Evolutionary conservation across 1,284 basidiomycete species (phyloP).

Genomic region (Microbotryomycetes sp.): DNA sequence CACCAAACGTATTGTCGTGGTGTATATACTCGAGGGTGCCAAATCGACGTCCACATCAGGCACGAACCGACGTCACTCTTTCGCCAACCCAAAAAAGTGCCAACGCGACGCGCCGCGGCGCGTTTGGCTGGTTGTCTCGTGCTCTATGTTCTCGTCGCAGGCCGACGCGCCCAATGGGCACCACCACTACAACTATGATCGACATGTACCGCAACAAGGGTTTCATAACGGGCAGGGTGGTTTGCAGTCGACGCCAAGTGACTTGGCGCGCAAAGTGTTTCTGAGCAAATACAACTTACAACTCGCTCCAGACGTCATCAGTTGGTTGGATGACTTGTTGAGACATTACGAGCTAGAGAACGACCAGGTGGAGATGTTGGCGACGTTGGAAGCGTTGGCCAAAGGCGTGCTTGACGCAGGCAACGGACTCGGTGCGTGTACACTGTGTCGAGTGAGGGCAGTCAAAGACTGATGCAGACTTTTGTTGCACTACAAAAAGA

Average conservation of each 20-base stretch:
- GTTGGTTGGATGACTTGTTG: conserved; percentile 20
- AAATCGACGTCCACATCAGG: too few species aligned
- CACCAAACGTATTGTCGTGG: too few species aligned
- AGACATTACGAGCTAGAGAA: conserved; percentile 8
- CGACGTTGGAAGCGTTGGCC: conserved; percentile 24
- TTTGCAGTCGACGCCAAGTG: neutral
- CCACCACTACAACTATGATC: too few species aligned
- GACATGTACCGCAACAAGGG: too few species aligned
- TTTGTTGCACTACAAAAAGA: conserved; percentile 12
- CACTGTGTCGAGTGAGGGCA: too few species aligned
- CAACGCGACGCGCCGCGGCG: neutral
- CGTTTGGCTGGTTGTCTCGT: neutral
- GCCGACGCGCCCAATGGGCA: neutral
- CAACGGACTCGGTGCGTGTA: conserved; percentile 20
- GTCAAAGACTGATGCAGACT: neutral
- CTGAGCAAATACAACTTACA: conserved; percentile 27
- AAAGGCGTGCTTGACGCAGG: conserved; percentile 19
- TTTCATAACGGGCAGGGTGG: too few species aligned
- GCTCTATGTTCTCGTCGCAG: neutral
- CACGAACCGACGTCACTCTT: too few species aligned
- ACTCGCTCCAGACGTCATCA: conserved; percentile 25
- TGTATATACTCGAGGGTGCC: too few species aligned
- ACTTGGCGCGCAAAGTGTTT: conserved; percentile 26
- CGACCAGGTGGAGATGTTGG: conserved; percentile 18
- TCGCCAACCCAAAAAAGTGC: too few species aligned